Evolutionary conservation across 1,139 yeast species (phyloP).

Genomic region (Magnusiomyces magnusii): DNA sequence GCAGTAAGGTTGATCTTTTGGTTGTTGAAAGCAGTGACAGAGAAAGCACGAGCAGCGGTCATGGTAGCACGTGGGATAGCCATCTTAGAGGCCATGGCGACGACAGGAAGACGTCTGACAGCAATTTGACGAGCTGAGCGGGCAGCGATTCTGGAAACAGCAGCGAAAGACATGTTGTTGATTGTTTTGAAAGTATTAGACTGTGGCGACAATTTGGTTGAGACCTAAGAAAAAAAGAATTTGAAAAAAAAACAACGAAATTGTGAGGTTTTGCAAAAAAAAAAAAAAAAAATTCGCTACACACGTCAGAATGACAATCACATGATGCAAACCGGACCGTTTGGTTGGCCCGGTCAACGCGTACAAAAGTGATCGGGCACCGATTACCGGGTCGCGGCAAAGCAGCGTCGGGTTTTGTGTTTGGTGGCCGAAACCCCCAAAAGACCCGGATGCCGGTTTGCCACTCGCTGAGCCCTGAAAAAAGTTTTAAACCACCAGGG

Average conservation of each 20-base stretch:
- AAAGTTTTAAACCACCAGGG: not conserved
- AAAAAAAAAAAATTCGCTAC: not conserved
- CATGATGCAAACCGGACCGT: no score
- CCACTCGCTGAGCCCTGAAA: no score
- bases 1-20: conserved; percentile 22
- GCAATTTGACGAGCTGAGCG: conserved; percentile 12
- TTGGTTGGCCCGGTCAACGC: no score
- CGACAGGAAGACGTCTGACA: conserved; percentile 9
- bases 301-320: not conserved
- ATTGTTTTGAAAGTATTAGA: not conserved
- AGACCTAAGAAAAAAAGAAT: no score
- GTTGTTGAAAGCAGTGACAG: conserved; percentile 14
- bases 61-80: conserved; percentile 4
- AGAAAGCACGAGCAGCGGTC: conserved; percentile 15
- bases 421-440: no score
- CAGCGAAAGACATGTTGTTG: conserved; percentile 11
- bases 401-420: no score
- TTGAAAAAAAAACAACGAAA: not conserved
- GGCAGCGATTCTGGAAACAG: conserved; percentile 15
- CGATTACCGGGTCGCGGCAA: no score
- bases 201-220: no score
- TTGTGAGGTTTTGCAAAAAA: no score
- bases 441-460: no score
- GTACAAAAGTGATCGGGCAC: no score
- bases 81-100: conserved; percentile 7